These are phyloP conservation scores for Diaporthe sp. DNA, from an alignment of 2,329 filamentous ascomycete genomes.

Conservation along the genomic window DNA sequence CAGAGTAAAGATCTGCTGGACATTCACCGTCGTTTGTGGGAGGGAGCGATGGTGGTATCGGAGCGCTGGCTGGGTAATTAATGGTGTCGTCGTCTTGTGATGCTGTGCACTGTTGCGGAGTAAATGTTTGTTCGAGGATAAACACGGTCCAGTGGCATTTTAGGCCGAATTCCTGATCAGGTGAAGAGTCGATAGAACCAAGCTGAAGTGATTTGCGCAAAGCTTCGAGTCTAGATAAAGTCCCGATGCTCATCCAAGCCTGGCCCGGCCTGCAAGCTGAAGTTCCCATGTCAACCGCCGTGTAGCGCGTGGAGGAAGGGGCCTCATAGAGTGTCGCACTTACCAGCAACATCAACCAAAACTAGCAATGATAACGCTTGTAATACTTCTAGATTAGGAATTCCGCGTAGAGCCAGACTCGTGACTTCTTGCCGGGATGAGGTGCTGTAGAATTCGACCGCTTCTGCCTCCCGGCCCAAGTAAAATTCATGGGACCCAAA, in stretches of 20 bases:
- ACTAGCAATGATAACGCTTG: neutral
- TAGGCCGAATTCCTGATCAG: neutral
- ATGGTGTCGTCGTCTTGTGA: neutral
- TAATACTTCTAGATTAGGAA: neutral
- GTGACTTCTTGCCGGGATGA: neutral
- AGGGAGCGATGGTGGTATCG: neutral
- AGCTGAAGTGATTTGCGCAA: neutral
- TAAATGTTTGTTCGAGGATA: neutral
- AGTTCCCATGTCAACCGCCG: neutral
- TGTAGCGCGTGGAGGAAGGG: neutral
- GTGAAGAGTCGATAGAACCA: neutral
- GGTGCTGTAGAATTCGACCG: neutral
- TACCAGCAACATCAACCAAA: neutral
- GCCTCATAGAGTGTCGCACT: neutral
- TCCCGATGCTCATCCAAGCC: slow-evolving; percentile 1
- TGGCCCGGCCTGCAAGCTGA: neutral
- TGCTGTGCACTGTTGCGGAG: neutral
- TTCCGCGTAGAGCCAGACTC: neutral
- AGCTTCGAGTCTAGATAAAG: neutral
- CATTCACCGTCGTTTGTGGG: neutral
- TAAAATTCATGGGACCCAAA: neutral
- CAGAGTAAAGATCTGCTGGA: neutral
- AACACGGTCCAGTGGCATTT: neutral
- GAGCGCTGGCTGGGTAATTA: neutral
- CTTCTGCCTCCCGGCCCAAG: neutral